Percentiles rank a stretch among this genome's conserved stretches.
These are phyloP conservation scores for Drosera capensis DNA, from an alignment of 148 eudicot species.

Conservation along the genomic window DNA sequence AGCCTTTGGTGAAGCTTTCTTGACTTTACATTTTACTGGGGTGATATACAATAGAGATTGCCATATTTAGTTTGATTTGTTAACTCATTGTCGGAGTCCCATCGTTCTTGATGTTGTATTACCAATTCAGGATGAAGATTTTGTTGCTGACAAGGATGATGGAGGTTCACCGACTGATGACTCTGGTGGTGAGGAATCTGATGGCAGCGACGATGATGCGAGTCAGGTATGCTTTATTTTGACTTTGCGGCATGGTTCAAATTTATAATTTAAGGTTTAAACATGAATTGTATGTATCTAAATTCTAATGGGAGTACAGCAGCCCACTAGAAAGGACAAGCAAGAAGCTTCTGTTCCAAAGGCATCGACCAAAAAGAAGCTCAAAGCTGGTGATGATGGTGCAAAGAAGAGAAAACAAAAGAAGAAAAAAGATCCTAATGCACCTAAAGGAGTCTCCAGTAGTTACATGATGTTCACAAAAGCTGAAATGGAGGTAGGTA, in stretches of 20 bases:
- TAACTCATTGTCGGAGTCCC: too few species aligned
- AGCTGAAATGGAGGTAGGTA: constrained; percentile 68
- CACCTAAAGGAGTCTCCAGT: constrained; percentile 71
- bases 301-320: constrained; percentile 22
- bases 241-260: background rate
- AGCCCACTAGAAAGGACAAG: constrained; percentile 62
- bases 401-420: constrained; percentile 71
- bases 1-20: too few species aligned
- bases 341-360: constrained; percentile 44
- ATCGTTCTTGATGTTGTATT: background rate
- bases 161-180: constrained; percentile 89
- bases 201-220: constrained; percentile 55
- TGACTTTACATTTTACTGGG: too few species aligned
- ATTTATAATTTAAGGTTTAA: background rate
- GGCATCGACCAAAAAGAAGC: constrained; percentile 46
- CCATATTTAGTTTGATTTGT: too few species aligned
- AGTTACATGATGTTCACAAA: constrained; percentile 70
- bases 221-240: constrained; percentile 41
- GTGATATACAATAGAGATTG: too few species aligned
- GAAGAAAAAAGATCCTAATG: constrained; percentile 93
- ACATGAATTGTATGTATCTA: constrained; percentile 2
- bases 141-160: constrained; percentile 65
- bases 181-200: constrained; percentile 65
- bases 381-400: constrained; percentile 59
- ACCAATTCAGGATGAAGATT: constrained; percentile 70